A percentile compares a stretch with the other conserved stretches of the same genome.
Evolutionary conservation across 345 rosid genomes (phyloP).

Genomic region (Salix udensis): DNA sequence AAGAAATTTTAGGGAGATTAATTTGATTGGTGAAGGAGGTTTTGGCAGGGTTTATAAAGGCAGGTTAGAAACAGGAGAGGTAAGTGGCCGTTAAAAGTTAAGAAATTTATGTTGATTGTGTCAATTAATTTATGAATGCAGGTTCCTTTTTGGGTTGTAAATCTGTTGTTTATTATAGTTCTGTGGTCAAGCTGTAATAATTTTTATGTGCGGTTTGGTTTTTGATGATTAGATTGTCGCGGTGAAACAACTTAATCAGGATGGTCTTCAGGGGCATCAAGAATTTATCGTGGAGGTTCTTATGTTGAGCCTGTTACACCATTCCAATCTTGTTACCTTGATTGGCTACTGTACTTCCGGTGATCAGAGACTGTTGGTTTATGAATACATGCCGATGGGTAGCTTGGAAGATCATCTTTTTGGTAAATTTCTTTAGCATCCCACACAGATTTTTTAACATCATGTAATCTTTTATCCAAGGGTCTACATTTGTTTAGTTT

Average conservation of each 20-base stretch:
- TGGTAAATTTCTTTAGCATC: constrained; percentile 41
- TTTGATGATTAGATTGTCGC: constrained; percentile 70
- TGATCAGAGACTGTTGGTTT: constrained; percentile 91
- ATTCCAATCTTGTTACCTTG: constrained; percentile 79
- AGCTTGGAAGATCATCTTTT: constrained; percentile 94
- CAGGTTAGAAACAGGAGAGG: constrained; percentile 71
- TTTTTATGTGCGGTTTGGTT: background rate
- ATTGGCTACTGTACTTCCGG: constrained; percentile 91
- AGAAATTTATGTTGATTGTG: background rate
- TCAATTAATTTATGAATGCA: background rate
- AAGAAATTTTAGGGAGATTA: constrained; percentile 60
- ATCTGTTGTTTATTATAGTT: background rate
- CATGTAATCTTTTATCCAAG: background rate
- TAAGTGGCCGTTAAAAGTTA: constrained; percentile 17
- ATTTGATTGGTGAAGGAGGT: constrained; percentile 95
- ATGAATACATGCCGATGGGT: constrained; percentile 92
- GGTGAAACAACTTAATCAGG: constrained; percentile 80
- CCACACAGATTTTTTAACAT: background rate
- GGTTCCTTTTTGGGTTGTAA: background rate
- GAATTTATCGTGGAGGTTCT: constrained; percentile 97
- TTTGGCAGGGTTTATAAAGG: constrained; percentile 95
- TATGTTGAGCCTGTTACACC: constrained; percentile 90
- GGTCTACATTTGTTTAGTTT: background rate
- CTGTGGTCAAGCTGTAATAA: background rate
- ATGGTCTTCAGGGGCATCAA: constrained; percentile 82